Conservation (phyloP, 495 filamentous ascomycete genomes). For the Glarea lozoyensis region DNA sequence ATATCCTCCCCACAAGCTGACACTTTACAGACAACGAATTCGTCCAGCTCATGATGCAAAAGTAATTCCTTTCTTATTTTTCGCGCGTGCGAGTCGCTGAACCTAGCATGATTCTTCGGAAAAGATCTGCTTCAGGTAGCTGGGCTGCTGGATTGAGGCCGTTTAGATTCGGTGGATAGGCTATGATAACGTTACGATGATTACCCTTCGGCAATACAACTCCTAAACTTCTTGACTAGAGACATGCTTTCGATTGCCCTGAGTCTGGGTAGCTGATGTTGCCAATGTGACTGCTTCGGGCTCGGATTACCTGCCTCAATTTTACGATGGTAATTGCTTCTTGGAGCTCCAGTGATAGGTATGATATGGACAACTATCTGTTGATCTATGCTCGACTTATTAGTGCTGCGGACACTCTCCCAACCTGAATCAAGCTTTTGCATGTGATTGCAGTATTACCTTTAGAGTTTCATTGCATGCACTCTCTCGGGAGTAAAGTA, state of each 20-base stretch:
- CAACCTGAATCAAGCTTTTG: too few relatives aligned
- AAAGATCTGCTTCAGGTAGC: neutral
- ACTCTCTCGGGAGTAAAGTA: too few relatives aligned
- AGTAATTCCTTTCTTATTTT: slow-evolving; percentile 50
- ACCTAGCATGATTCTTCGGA: slow-evolving; percentile 1
- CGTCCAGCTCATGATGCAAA: slow-evolving; percentile 99
- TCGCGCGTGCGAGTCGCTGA: neutral
- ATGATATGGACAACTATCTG: too few relatives aligned
- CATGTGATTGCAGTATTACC: too few relatives aligned
- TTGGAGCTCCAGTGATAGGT: too few relatives aligned
- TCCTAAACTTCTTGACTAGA: neutral
- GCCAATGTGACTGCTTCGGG: too few relatives aligned
- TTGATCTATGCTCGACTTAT: too few relatives aligned
- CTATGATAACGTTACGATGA: slow-evolving; percentile 13
- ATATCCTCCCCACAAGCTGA: neutral
- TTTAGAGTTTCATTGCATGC: too few relatives aligned
- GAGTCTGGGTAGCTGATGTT: too few relatives aligned
- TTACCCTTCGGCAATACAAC: slow-evolving; percentile 18
- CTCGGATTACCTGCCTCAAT: neutral
- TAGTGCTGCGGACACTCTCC: too few relatives aligned
- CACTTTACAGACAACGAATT: slow-evolving; percentile 87
- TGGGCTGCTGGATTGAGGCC: neutral
- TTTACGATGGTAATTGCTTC: too few relatives aligned
- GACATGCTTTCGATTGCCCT: neutral
- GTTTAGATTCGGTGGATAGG: slow-evolving; percentile 6